These are phyloP conservation scores for Tephrocybe sp. DNA, from an alignment of 768 basidiomycete genomes.

Conservation along the genomic window DNA sequence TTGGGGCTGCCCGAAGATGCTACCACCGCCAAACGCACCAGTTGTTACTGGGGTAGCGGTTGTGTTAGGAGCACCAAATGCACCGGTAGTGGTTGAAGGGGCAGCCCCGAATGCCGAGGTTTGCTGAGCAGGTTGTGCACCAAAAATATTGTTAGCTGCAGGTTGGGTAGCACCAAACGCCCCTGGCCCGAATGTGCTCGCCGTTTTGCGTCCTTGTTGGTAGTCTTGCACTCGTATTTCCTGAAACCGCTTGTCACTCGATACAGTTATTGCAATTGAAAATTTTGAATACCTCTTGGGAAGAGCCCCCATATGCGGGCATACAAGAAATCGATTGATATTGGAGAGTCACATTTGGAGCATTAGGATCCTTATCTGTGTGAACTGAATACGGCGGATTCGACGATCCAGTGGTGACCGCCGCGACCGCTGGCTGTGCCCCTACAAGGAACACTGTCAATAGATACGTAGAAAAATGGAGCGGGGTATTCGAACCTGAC, in stretches of 20 bases:
- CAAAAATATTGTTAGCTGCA: conserved; percentile 42
- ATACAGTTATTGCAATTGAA: conserved; percentile 7
- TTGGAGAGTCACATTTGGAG: conserved; percentile 48
- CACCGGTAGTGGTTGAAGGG: conserved; percentile 33
- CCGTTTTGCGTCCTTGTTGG: conserved; percentile 70
- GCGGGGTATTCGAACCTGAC: background rate
- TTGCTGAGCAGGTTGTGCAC: conserved; percentile 44
- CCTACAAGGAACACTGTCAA: conserved; percentile 21
- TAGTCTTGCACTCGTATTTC: conserved; percentile 81
- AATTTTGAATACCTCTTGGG: conserved; percentile 59
- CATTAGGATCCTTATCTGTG: conserved; percentile 64
- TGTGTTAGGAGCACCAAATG: conserved; percentile 36
- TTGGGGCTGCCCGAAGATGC: conserved; percentile 52
- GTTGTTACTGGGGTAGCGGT: conserved; percentile 26
- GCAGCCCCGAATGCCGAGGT: conserved; percentile 40
- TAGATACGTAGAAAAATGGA: conserved; percentile 5
- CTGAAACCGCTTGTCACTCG: conserved; percentile 30
- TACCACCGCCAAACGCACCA: conserved; percentile 44
- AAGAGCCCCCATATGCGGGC: conserved; percentile 75
- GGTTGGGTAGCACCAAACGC: conserved; percentile 48
- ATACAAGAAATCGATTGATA: conserved; percentile 85
- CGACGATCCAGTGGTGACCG: conserved; percentile 68
- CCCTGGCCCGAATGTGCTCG: conserved; percentile 57
- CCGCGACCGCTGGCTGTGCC: conserved; percentile 31
- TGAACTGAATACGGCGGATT: conserved; percentile 62